Base-by-base conservation (phyloP, 2,329 filamentous ascomycete species). In the Xylariaceae sp. region DNA sequence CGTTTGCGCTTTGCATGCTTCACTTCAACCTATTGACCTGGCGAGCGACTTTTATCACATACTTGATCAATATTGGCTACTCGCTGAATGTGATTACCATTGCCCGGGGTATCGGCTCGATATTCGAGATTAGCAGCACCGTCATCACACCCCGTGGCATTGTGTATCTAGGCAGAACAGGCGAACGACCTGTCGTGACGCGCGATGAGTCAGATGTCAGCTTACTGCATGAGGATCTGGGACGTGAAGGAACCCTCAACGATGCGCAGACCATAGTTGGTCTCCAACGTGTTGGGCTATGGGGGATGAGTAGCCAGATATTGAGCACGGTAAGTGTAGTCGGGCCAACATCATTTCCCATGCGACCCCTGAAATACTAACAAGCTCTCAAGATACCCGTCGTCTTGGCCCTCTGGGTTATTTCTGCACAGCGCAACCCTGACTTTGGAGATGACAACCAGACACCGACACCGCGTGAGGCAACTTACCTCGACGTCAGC, bases 11-110 rank as follows among this genome's bases (percentile, higher is more conserved):
- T 6, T 76, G 77, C 8, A 67, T 83, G 2, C 74, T 83, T 11
- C 81, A 83, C 66, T 72, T 84, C 39, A 84, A 82, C 1, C 80
- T 83, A 13, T 71, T 85, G 13, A 78, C 80, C 1, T 84, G 83
- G 65, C 74, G 77, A 0, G 77, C 78, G 1, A 81, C 80, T 5
- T 83, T 84, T 75, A 74, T 82, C 47, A 83, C 81, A 0, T 84
- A 80, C 60, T 72, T 84, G 2, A 73, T 84, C 2, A 76, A 77
- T 44, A 70, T 74, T 2, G 79, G 79, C 0, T 81, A 80, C 60
- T 79, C 71, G 0, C 73, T 81, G 2, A 70, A 77, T 7, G 67
- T 75, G 3, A 77, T 84, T 37, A 82, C 78, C 2, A 65, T 75
- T 39, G 76, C 78, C 58, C 72, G 79, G 42, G 77, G 77, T 5